A percentile compares a stretch with the other conserved stretches of the same genome.
phyloP scores from a whole-genome alignment of 2,329 filamentous ascomycete species.

The Sarocladium brachiariae region DNA sequence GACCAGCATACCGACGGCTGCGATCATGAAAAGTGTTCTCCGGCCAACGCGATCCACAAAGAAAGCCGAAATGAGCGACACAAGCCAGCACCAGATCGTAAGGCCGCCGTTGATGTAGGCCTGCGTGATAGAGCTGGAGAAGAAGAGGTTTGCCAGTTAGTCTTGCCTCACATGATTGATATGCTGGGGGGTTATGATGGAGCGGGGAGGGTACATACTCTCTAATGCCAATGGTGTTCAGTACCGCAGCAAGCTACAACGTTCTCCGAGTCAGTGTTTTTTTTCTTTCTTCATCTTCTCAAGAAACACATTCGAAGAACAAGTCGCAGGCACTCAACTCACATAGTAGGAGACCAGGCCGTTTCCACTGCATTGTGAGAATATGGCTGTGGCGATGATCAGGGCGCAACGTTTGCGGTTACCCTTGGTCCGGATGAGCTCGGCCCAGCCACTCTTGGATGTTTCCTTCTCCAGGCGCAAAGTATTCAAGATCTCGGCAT shows the following conservation, averaged over 20 bases:
- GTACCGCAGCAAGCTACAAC: constrained; percentile 26
- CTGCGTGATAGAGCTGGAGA: constrained; percentile 25
- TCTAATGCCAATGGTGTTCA: constrained; percentile 27
- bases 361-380: constrained; percentile 18
- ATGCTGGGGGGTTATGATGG: no score
- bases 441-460: background rate
- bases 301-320: no score
- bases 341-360: constrained; percentile 24
- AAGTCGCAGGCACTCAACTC: background rate
- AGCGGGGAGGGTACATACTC: background rate
- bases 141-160: no score
- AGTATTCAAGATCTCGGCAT: constrained; percentile 13
- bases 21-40: constrained; percentile 29
- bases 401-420: constrained; percentile 15
- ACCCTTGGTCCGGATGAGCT: constrained; percentile 9
- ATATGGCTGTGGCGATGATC: constrained; percentile 16
- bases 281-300: no score
- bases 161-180: no score
- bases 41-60: constrained; percentile 31
- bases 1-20: constrained; percentile 27
- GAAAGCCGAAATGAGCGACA: constrained; percentile 20
- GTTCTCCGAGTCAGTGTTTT: background rate
- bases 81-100: constrained; percentile 20
- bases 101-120: constrained; percentile 16
- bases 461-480: constrained; percentile 6